phyloP scores from a whole-genome alignment of 441 rosid genomes.

The Lagerstroemia fauriei region DNA sequence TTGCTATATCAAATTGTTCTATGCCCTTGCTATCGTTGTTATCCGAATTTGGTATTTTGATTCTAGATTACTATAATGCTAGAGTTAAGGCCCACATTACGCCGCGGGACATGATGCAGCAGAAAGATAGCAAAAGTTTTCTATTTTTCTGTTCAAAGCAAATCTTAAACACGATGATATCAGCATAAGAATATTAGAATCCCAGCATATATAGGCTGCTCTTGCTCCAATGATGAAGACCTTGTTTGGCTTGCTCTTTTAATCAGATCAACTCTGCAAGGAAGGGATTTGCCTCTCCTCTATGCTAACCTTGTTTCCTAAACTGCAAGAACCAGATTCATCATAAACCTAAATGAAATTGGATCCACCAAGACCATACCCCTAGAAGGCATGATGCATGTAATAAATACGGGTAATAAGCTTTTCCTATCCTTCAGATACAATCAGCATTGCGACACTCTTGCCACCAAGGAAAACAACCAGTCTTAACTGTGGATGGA shows the following conservation, averaged over 20 bases:
- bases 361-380: not conserved
- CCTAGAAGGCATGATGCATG: not conserved
- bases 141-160: not conserved
- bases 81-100: too few relatives aligned
- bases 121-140: not conserved
- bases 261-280: conserved; percentile 59
- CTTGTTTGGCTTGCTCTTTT: conserved; percentile 81
- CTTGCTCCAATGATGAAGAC: conserved; percentile 87
- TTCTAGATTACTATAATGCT: too few relatives aligned
- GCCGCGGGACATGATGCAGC: not conserved
- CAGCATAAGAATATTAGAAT: not conserved
- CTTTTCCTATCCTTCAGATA: conserved; percentile 88
- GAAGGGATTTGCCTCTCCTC: conserved; percentile 80
- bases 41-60: too few relatives aligned
- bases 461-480: conserved; percentile 71
- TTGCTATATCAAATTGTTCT: too few relatives aligned
- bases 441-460: conserved; percentile 65
- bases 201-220: conserved; percentile 34
- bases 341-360: not conserved
- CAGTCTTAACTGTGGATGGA: conserved; percentile 62
- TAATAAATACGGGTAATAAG: conserved; percentile 31
- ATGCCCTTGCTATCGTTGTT: too few relatives aligned
- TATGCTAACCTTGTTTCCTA: conserved; percentile 76
- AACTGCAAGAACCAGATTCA: conserved; percentile 53
- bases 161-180: not conserved